A percentile compares a stretch with the other conserved stretches of the same genome.
Conservation (phyloP, 2,329 filamentous ascomycete genomes). For the Sordariomycetes sp. region DNA sequence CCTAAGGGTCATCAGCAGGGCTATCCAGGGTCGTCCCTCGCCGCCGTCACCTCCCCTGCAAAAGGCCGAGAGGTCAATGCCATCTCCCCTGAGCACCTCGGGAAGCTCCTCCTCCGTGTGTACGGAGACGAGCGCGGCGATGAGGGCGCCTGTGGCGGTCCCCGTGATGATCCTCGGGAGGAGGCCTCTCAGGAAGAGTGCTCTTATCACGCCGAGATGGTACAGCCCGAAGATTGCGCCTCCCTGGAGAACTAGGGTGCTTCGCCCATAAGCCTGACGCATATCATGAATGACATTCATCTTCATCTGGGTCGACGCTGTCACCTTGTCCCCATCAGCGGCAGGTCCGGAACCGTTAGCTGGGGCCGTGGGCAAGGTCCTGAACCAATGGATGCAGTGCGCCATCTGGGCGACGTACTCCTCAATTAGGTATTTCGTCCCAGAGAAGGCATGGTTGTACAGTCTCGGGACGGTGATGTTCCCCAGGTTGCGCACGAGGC, state of each 20-base stretch:
- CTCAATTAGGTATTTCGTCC: slow-evolving; percentile 82
- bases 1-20: slow-evolving; percentile 41
- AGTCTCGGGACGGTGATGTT: slow-evolving; percentile 74
- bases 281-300: slow-evolving; percentile 79
- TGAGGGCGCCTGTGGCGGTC: slow-evolving; percentile 78
- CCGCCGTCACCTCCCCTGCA: slow-evolving; percentile 24
- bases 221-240: slow-evolving; percentile 86
- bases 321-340: slow-evolving; percentile 17
- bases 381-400: slow-evolving; percentile 68
- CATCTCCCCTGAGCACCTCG: slow-evolving; percentile 60
- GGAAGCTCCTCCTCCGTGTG: slow-evolving; percentile 79
- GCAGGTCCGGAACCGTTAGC: slow-evolving; percentile 14
- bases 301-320: slow-evolving; percentile 61
- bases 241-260: slow-evolving; percentile 74
- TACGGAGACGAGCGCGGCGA: slow-evolving; percentile 76
- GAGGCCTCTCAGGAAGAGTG: slow-evolving; percentile 65
- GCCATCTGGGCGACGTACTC: slow-evolving; percentile 80
- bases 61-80: slow-evolving; percentile 75
- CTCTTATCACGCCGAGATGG: slow-evolving; percentile 82
- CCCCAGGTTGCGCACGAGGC: slow-evolving; percentile 66
- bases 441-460: slow-evolving; percentile 75
- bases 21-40: slow-evolving; percentile 9
- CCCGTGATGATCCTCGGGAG: slow-evolving; percentile 85
- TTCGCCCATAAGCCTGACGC: slow-evolving; percentile 76
- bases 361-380: slow-evolving; percentile 45